These are phyloP conservation scores for Penicillium sp. DNA, from an alignment of 2,329 filamentous ascomycete genomes.

Conservation along the genomic window DNA sequence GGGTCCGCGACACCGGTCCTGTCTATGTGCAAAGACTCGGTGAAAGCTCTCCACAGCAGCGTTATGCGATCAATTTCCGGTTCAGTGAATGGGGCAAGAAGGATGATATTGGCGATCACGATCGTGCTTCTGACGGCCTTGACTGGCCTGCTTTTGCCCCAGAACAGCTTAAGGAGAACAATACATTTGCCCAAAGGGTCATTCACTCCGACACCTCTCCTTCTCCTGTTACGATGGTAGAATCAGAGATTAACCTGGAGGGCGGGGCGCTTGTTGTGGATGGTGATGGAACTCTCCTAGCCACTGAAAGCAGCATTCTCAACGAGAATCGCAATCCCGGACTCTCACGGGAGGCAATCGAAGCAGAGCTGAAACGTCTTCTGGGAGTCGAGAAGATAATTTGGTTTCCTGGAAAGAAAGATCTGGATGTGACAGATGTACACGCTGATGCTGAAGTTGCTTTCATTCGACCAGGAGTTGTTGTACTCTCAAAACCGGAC, in stretches of 20 bases:
- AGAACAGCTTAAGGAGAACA: conserved; percentile 19
- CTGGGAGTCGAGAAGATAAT: conserved; percentile 34
- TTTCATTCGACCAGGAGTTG: conserved; percentile 24
- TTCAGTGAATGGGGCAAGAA: conserved; percentile 29
- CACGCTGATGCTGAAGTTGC: conserved; percentile 28
- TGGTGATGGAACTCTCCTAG: conserved; percentile 35
- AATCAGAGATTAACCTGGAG: conserved; percentile 27
- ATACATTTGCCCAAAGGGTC: conserved; percentile 15
- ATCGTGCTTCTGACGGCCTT: conserved; percentile 13
- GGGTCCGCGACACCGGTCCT: conserved; percentile 25
- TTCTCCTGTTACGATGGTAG: conserved; percentile 14
- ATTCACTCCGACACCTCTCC: conserved; percentile 12
- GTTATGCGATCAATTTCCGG: conserved; percentile 21
- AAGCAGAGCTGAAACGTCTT: conserved; percentile 24
- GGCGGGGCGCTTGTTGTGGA: conserved; percentile 35
- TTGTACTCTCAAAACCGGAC: conserved; percentile 30
- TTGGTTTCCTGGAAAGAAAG: conserved; percentile 31
- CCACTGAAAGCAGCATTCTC: conserved; percentile 34
- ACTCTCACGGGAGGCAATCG: conserved; percentile 22
- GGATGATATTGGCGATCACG: conserved; percentile 11
- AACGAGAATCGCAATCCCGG: conserved; percentile 33
- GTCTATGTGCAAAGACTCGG: conserved; percentile 21
- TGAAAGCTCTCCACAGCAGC: not conserved
- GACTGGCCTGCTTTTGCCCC: conserved; percentile 17
- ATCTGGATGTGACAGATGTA: conserved; percentile 34